These are phyloP conservation scores for Penicilliopsis zonata DNA, from an alignment of 495 filamentous ascomycete species.

Conservation along the genomic window DNA sequence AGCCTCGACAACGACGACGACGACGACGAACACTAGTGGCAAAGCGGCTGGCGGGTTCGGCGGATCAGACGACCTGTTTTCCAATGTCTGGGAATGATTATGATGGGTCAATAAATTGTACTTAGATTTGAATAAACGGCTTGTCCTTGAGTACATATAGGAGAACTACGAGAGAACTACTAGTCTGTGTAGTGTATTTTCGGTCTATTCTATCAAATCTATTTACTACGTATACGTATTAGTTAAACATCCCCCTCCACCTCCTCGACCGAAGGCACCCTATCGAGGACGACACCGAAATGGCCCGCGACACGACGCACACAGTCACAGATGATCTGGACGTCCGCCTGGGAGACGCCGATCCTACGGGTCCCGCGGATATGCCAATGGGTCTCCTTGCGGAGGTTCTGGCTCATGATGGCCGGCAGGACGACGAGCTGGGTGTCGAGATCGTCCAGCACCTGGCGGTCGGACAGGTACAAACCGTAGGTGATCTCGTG, in stretches of 20 bases:
- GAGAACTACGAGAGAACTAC: too few species aligned
- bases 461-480: slow-evolving; percentile 34
- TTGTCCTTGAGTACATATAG: too few species aligned
- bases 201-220: too few species aligned
- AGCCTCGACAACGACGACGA: slow-evolving; percentile 25
- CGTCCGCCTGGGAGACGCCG: slow-evolving; percentile 30
- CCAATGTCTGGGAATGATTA: slow-evolving; percentile 80
- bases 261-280: neutral
- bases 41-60: slow-evolving; percentile 53
- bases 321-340: slow-evolving; percentile 17
- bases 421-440: slow-evolving; percentile 34
- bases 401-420: slow-evolving; percentile 42
- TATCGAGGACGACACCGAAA: neutral
- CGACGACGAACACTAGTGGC: slow-evolving; percentile 11
- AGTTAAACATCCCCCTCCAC: neutral
- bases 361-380: slow-evolving; percentile 31
- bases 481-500: slow-evolving; percentile 37
- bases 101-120: too few species aligned
- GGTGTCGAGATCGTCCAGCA: slow-evolving; percentile 32
- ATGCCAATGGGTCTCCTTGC: slow-evolving; percentile 36
- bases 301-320: neutral
- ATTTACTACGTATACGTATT: too few species aligned
- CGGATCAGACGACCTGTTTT: slow-evolving; percentile 74
- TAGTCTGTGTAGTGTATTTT: too few species aligned
- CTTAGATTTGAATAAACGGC: too few species aligned